Percentiles rank a stretch among this genome's conserved stretches.
Evolutionary conservation across 208 protist genomes (phyloP).

Genomic region (Wallacemonas collosoma): DNA sequence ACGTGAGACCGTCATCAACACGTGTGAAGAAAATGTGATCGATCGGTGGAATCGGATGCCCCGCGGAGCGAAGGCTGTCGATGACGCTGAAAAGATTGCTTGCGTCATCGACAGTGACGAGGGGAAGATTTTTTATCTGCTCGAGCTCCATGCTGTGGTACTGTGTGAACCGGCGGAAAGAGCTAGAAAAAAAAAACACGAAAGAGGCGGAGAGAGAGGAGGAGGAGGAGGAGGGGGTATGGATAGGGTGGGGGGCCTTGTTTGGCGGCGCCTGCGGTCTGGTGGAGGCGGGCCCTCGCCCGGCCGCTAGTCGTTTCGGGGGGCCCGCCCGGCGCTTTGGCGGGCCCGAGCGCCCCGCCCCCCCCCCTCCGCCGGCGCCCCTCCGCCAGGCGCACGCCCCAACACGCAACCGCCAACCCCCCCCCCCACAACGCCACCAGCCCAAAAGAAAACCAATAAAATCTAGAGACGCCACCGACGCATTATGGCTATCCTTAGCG

Average conservation of each 20-base stretch:
- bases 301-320: background rate
- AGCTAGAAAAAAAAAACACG: slow-evolving; percentile 20
- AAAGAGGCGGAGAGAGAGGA: slow-evolving; percentile 1
- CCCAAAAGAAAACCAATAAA: background rate
- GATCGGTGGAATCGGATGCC: slow-evolving; percentile 49
- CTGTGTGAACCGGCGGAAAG: background rate
- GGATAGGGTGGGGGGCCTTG: background rate
- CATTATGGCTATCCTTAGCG: slow-evolving; percentile 26
- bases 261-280: too few relatives aligned
- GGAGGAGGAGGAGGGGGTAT: background rate
- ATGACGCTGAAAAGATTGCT: slow-evolving; percentile 42
- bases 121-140: slow-evolving; percentile 24
- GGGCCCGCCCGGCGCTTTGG: too few relatives aligned
- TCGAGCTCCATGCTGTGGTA: slow-evolving; percentile 1
- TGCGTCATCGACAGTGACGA: slow-evolving; percentile 63
- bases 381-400: too few relatives aligned
- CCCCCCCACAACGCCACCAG: background rate
- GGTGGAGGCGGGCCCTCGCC: too few relatives aligned
- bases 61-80: slow-evolving; percentile 35
- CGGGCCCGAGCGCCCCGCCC: background rate
- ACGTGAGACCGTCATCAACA: slow-evolving; percentile 57
- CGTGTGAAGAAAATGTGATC: slow-evolving; percentile 88
- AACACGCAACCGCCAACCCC: background rate
- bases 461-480: too few relatives aligned
- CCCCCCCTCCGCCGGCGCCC: background rate